A percentile compares a stretch with the other conserved stretches of the same genome.
These are phyloP conservation scores for Porogramme epimiltina DNA, from an alignment of 1,284 basidiomycete genomes.

Conservation along the genomic window DNA sequence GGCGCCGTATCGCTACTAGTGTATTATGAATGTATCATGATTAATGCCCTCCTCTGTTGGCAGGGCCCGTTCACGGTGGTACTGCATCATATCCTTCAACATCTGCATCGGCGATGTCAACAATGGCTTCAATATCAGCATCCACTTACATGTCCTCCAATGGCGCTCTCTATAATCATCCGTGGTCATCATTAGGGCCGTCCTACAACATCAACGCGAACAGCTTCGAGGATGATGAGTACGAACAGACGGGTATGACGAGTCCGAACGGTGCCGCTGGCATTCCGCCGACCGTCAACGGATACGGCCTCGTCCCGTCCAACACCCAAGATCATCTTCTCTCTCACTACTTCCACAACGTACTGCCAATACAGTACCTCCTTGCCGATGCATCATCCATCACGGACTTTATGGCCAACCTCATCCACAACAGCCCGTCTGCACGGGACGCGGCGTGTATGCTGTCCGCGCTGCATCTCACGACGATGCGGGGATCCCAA, in stretches of 20 bases:
- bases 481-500: conserved; percentile 30
- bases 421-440: conserved; percentile 45
- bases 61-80: conserved; percentile 44
- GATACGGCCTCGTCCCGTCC: conserved; percentile 29
- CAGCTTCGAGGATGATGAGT: conserved; percentile 26
- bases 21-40: conserved; percentile 68
- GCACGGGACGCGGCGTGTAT: conserved; percentile 58
- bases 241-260: conserved; percentile 6
- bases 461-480: conserved; percentile 53
- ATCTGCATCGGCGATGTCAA: conserved; percentile 17
- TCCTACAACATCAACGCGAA: conserved; percentile 27
- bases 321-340: conserved; percentile 38
- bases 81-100: conserved; percentile 20
- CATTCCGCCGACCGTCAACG: conserved; percentile 24
- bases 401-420: conserved; percentile 42
- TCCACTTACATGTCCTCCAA: conserved; percentile 12
- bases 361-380: conserved; percentile 67
- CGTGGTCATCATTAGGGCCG: conserved; percentile 21
- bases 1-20: conserved; percentile 70
- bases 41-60: conserved; percentile 63
- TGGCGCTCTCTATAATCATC: conserved; percentile 19
- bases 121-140: conserved; percentile 13
- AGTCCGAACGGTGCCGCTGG: conserved; percentile 13
- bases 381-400: conserved; percentile 55
- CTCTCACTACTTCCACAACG: conserved; percentile 46